A percentile compares a stretch with the other conserved stretches of the same genome.
Evolutionary conservation across 441 rosid species (phyloP).

Genomic region (Populus hybrid): DNA sequence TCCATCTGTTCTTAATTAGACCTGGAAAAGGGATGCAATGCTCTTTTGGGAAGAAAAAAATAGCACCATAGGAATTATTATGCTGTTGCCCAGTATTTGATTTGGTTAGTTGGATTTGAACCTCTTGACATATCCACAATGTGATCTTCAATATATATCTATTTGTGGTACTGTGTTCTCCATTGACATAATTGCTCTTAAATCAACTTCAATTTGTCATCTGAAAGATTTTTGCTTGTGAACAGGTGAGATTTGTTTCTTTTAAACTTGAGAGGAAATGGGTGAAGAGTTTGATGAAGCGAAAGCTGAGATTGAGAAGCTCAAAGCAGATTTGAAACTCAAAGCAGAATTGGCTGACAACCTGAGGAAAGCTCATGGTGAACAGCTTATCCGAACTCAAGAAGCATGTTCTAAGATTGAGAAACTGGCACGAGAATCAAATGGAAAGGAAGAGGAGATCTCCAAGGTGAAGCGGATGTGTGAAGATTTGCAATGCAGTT

Average conservation of each 20-base stretch:
- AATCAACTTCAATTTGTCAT: slow-evolving; percentile 8
- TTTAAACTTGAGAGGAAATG: slow-evolving; percentile 35
- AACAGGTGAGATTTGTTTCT: slow-evolving; percentile 20
- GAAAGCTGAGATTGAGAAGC: slow-evolving; percentile 63
- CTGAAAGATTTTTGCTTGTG: slow-evolving; percentile 10
- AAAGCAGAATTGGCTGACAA: slow-evolving; percentile 47
- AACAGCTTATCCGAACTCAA: slow-evolving; percentile 37
- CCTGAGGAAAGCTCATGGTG: slow-evolving; percentile 51
- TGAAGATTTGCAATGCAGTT: slow-evolving; percentile 47
- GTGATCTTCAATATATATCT: not conserved
- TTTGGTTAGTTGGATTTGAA: not conserved
- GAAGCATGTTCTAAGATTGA: slow-evolving; percentile 45
- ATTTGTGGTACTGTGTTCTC: not conserved
- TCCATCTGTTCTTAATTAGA: not conserved
- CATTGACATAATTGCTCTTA: not conserved
- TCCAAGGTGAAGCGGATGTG: slow-evolving; percentile 33
- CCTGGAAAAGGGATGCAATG: not conserved
- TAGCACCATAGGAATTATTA: not conserved
- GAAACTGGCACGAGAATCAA: slow-evolving; percentile 46
- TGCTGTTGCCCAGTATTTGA: not conserved
- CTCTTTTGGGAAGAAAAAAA: not conserved
- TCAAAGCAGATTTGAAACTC: no score
- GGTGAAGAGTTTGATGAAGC: slow-evolving; percentile 75
- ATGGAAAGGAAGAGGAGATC: slow-evolving; percentile 41
- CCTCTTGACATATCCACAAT: not conserved